These are phyloP conservation scores for Dentipellis sp. DNA, from an alignment of 768 basidiomycete genomes.

Conservation along the genomic window DNA sequence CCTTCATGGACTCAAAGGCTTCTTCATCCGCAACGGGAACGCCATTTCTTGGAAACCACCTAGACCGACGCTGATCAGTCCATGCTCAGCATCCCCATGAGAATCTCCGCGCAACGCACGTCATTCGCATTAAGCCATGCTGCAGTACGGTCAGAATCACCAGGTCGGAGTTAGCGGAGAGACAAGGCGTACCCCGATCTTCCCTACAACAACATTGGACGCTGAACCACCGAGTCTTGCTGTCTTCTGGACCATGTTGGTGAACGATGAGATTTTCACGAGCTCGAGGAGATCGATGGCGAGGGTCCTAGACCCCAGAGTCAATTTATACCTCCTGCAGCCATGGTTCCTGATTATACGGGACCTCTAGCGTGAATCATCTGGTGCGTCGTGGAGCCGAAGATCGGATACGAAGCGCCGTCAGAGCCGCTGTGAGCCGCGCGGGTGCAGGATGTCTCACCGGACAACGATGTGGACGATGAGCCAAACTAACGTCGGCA, in stretches of 20 bases:
- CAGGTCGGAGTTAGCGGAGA: neutral
- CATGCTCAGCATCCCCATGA: neutral
- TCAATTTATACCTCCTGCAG: too few species aligned
- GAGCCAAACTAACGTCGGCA: too few species aligned
- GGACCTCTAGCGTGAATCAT: too few species aligned
- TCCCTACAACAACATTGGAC: slow-evolving; percentile 26
- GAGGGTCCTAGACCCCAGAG: too few species aligned
- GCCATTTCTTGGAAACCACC: slow-evolving; percentile 4
- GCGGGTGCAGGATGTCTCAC: too few species aligned
- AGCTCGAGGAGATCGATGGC: too few species aligned
- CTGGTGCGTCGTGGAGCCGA: too few species aligned
- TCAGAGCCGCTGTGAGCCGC: too few species aligned
- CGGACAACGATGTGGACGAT: too few species aligned
- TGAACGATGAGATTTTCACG: neutral
- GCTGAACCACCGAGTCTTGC: slow-evolving; percentile 5
- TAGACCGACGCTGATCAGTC: slow-evolving; percentile 30
- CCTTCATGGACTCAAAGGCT: slow-evolving; percentile 54
- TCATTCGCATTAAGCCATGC: slow-evolving; percentile 51
- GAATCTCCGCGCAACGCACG: slow-evolving; percentile 22
- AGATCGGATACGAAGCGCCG: too few species aligned
- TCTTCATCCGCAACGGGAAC: slow-evolving; percentile 40
- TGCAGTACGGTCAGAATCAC: slow-evolving; percentile 14
- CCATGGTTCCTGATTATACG: too few species aligned
- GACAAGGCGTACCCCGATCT: slow-evolving; percentile 26
- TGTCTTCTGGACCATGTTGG: neutral